Evolutionary conservation across 2,329 filamentous ascomycete genomes (phyloP), one percentile per base, ranked within the genome.

Genomic region (Xylaria digitata): DNA sequence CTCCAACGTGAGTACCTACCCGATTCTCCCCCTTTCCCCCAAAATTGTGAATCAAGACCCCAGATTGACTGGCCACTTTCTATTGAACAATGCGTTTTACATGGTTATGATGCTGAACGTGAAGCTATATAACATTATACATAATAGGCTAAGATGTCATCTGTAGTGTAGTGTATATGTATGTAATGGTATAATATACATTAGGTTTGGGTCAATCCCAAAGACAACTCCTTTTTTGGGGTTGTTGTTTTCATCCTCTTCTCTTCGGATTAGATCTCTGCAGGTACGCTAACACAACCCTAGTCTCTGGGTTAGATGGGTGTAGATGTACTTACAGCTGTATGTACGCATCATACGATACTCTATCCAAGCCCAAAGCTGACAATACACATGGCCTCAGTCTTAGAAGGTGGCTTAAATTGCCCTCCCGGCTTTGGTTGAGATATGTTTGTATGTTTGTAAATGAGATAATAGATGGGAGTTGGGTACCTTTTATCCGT

Each of bases 331-430:
- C n/a, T n/a, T 48, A 57, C 19, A 30, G 8, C 6, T 23, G 17
- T 46, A 58, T 48, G 59, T 55, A 54, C 11, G 19, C n/a, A 43
- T 63, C 54, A 50, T 63, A 63, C 54, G 48, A 63, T 55, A 6
- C 8, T 55, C 15, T 13, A 21, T 55, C 32, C 3, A 50, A 48
- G 1, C 40, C 48, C 0, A 60, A 23, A 57, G 45, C 52, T 43
- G 48, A 54, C 40, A 42, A 49, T 53, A 21, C 23, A 45, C 43
- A 53, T 23, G 56, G 56, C 32, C 23, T 48, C 34, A 13, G 17
- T 40, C 23, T 15, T 37, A 13, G 34, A 49, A 34, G 40, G 19
- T 30, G 26, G 52, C 23, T 49, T 55, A 53, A 45, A 46, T 53
- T 30, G 32, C 21, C 17, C 15, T 57, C 32, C 26, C 11, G 23